Percentiles rank a stretch among this genome's conserved stretches.
These are phyloP conservation scores for Lentinula edodes DNA, from an alignment of 768 basidiomycete species.

Conservation along the genomic window DNA sequence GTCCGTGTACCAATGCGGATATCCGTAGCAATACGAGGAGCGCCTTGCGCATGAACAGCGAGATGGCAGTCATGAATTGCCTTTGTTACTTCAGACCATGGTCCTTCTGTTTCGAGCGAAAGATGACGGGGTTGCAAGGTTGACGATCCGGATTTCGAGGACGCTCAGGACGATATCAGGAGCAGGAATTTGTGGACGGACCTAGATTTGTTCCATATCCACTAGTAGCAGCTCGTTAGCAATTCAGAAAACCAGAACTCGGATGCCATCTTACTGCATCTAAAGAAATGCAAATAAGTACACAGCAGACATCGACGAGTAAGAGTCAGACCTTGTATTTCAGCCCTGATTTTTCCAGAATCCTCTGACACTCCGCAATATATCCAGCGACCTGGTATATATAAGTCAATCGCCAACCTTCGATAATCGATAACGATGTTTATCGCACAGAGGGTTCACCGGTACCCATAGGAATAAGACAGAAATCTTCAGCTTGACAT, in stretches of 20 bases:
- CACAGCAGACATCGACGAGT: neutral
- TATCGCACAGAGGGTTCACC: conserved; percentile 57
- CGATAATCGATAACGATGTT: neutral
- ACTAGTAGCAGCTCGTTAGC: conserved; percentile 28
- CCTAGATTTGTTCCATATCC: conserved; percentile 93
- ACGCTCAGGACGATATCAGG: neutral
- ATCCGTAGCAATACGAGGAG: conserved; percentile 80
- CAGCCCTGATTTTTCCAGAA: conserved; percentile 80
- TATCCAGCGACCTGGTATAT: conserved; percentile 61
- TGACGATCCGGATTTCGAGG: neutral
- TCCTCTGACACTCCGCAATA: conserved; percentile 75
- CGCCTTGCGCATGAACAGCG: conserved; percentile 75
- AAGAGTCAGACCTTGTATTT: conserved; percentile 61
- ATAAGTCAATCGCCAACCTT: neutral
- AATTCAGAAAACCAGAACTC: neutral
- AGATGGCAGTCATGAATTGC: conserved; percentile 91
- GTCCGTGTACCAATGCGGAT: conserved; percentile 91
- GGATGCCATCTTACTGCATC: conserved; percentile 57
- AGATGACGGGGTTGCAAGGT: neutral
- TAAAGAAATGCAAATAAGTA: conserved; percentile 16
- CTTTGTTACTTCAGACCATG: conserved; percentile 77
- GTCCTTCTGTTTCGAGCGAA: conserved; percentile 51
- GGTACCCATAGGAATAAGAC: conserved; percentile 83
- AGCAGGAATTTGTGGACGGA: conserved; percentile 14
- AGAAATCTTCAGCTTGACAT: conserved; percentile 56